Evolutionary conservation across 1,284 basidiomycete genomes (phyloP), one percentile per base, ranked within the genome.

Genomic region (Apiotrichum porosum): DNA sequence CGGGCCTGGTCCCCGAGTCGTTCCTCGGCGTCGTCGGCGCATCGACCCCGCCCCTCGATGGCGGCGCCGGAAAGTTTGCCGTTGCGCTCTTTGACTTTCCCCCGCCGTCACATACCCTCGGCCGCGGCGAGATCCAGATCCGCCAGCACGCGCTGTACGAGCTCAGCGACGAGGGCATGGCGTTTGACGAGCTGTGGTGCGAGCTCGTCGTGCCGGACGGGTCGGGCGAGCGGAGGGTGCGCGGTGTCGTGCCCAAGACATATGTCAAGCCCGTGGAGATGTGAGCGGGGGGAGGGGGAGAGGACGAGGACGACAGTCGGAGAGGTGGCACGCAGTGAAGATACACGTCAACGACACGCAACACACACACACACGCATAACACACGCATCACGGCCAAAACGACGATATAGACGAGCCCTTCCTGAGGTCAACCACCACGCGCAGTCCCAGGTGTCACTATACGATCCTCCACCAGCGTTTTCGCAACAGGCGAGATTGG

Each of bases 221-320:
- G 8, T 40, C 33, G 17, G 39, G 45, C 18, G 23, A 22, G 14
- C n/a, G n/a, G n/a, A 8, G 28, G 37, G 23, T 37, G 17, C 37
- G 46, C 41, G 45, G 56, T 35, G 38, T 55, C 23, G 56, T 58
- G 17, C 56, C 56, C 9, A 58, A 56, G 51, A 42, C 22, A 15
- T 56, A 56, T 26, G 35, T 56, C 30, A 23, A 37, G 38, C 18
- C 4, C 2, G 21, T 23, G 26, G 26, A 28, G 26, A n/a, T n/a
- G n/a, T n/a, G n/a, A n/a, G n/a, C n/a, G n/a, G n/a, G n/a, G n/a
- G n/a, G n/a, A n/a, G n/a, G n/a, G n/a, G n/a, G n/a, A n/a, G n/a
- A n/a, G n/a, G n/a, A n/a, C n/a, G n/a, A n/a, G n/a, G n/a, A n/a
- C n/a, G n/a, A n/a, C n/a, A n/a, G n/a, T n/a, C n/a, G n/a, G n/a